A percentile compares a stretch with the other conserved stretches of the same genome.
Conservation (phyloP, 495 filamentous ascomycete species). For the Tuber indicum region DNA sequence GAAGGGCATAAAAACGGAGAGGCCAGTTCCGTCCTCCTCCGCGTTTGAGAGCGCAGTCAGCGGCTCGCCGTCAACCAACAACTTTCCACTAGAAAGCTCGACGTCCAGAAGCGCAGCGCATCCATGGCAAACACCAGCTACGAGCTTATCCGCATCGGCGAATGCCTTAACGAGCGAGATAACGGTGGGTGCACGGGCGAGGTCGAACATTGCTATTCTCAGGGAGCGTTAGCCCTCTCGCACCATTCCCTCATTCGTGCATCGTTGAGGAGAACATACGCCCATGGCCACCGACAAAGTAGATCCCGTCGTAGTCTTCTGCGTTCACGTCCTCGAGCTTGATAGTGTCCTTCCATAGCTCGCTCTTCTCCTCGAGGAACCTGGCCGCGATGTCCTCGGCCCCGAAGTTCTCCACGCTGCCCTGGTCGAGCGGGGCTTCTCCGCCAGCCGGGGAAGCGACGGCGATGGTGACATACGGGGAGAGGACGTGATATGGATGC, state of each 20-base stretch:
- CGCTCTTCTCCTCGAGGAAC: conserved; percentile 52
- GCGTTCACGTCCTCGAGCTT: conserved; percentile 51
- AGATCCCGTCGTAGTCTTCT: conserved; percentile 61
- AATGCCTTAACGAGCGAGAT: conserved; percentile 58
- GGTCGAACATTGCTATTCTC: conserved; percentile 61
- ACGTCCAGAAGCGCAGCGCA: conserved; percentile 58
- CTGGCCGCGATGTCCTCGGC: conserved; percentile 49
- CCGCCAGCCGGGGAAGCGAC: conserved; percentile 65
- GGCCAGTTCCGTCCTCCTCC: conserved; percentile 55
- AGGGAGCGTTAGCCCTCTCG: neutral
- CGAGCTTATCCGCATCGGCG: conserved; percentile 53
- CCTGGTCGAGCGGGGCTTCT: conserved; percentile 59
- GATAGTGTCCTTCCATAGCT: conserved; percentile 59
- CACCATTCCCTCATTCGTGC: neutral
- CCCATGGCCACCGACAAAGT: conserved; percentile 72
- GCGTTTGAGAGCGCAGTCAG: conserved; percentile 64
- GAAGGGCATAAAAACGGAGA: conserved; percentile 56
- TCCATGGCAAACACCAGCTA: conserved; percentile 65
- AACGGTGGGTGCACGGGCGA: conserved; percentile 49
- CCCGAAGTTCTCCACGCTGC: conserved; percentile 57
- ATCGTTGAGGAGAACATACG: conserved; percentile 46
- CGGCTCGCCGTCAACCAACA: conserved; percentile 51
- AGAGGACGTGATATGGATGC: conserved; percentile 59
- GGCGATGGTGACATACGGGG: conserved; percentile 51
- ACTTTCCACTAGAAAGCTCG: conserved; percentile 49